Evolutionary conservation across 805 yeast genomes (phyloP).

Genomic region (Lipomyces anomalus): DNA sequence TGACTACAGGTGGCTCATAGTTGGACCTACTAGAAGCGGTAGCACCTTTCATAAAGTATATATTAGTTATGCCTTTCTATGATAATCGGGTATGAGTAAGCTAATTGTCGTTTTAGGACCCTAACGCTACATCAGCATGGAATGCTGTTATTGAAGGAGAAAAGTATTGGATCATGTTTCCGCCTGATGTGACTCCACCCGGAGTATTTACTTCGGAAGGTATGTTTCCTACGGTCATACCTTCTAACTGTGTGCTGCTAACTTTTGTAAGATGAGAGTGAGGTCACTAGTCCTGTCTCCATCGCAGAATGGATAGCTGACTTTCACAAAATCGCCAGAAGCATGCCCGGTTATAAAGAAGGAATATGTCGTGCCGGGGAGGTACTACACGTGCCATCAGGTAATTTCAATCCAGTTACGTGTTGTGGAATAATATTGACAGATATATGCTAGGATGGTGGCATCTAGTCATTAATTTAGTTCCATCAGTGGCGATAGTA

Average conservation of each 20-base stretch:
- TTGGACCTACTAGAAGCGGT: conserved; percentile 78
- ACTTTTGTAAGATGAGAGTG: conserved; percentile 59
- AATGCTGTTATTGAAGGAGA: conserved; percentile 68
- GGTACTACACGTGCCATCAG: conserved; percentile 84
- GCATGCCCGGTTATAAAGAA: conserved; percentile 45
- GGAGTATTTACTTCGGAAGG: conserved; percentile 61
- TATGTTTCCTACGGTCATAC: not conserved
- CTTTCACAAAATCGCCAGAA: conserved; percentile 58
- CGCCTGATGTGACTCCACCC: conserved; percentile 71
- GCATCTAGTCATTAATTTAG: conserved; percentile 86
- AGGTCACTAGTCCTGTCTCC: conserved; percentile 88
- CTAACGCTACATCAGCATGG: conserved; percentile 89
- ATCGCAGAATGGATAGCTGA: conserved; percentile 90
- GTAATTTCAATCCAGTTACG: too few species aligned
- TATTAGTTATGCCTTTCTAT: not conserved
- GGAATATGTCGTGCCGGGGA: conserved; percentile 79
- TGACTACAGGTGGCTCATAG: conserved; percentile 86
- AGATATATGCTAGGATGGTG: too few species aligned
- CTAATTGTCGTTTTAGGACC: conserved; percentile 43
- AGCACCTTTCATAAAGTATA: conserved; percentile 72
- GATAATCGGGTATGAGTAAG: not conserved
- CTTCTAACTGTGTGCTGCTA: not conserved
- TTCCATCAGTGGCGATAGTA: conserved; percentile 63
- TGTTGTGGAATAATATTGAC: too few species aligned
- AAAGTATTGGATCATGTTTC: conserved; percentile 85